A percentile compares a stretch with the other conserved stretches of the same genome.
Evolutionary conservation across 2,329 filamentous ascomycete genomes (phyloP).

Genomic region (Hypocrella siamensis): DNA sequence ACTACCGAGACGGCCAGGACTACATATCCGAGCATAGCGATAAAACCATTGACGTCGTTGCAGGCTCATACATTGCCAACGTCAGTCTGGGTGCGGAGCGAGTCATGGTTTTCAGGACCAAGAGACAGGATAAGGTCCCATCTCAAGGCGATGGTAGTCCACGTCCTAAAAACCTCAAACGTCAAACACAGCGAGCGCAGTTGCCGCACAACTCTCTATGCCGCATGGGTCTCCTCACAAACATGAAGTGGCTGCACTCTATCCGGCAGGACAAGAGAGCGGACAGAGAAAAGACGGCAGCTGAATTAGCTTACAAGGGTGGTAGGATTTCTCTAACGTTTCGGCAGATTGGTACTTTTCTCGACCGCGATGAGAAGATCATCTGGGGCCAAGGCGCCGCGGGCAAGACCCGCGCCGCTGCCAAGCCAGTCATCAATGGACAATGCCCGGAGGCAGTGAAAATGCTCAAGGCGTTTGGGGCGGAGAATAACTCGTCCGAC

Average conservation of each 20-base stretch:
- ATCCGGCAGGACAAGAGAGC: slow-evolving; percentile 77
- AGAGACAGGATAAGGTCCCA: slow-evolving; percentile 37
- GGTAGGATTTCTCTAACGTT: slow-evolving; percentile 88
- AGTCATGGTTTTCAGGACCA: slow-evolving; percentile 78
- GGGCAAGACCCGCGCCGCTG: slow-evolving; percentile 44
- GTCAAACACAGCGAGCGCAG: slow-evolving; percentile 49
- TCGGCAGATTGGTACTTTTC: slow-evolving; percentile 72
- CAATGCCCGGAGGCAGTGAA: slow-evolving; percentile 46
- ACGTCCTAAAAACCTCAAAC: slow-evolving; percentile 16
- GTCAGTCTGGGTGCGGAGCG: slow-evolving; percentile 84
- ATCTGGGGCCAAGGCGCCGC: slow-evolving; percentile 93
- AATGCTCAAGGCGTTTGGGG: slow-evolving; percentile 67
- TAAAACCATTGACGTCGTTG: slow-evolving; percentile 83
- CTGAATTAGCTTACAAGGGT: slow-evolving; percentile 58
- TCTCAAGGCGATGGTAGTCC: slow-evolving; percentile 1
- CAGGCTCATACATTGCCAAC: slow-evolving; percentile 74
- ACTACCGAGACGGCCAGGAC: slow-evolving; percentile 78
- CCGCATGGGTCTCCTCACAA: slow-evolving; percentile 65
- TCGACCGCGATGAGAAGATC: slow-evolving; percentile 42
- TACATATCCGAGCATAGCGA: slow-evolving; percentile 95
- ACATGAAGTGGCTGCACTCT: slow-evolving; percentile 79
- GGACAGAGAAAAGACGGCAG: slow-evolving; percentile 45
- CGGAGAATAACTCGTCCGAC: slow-evolving; percentile 59
- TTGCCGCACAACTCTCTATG: slow-evolving; percentile 86
- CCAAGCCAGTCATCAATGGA: slow-evolving; percentile 52